Evolutionary conservation across 1,284 basidiomycete species (phyloP).

Genomic region (Microbotryum saponariae): DNA sequence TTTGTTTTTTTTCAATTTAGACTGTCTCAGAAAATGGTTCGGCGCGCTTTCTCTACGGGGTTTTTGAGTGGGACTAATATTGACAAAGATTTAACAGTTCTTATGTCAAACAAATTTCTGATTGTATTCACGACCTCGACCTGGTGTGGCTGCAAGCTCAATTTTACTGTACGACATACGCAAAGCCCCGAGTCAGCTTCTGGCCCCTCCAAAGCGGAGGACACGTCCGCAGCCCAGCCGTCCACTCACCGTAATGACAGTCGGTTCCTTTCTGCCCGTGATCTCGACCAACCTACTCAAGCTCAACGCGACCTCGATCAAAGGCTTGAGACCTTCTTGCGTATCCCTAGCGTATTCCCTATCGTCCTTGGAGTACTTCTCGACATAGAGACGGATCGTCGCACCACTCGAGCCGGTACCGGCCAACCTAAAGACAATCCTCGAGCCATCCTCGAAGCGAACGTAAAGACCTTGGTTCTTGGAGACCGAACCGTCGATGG

Average conservation of each 20-base stretch:
- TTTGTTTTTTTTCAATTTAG: too few species aligned
- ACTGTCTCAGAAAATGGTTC: too few species aligned
- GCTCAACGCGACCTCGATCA: constrained; percentile 87
- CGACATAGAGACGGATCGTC: constrained; percentile 52
- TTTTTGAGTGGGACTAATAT: too few species aligned
- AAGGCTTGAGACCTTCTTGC: constrained; percentile 80
- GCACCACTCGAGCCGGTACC: constrained; percentile 94
- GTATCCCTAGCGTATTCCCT: constrained; percentile 68
- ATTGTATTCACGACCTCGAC: too few species aligned
- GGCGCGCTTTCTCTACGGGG: too few species aligned
- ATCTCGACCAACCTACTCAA: constrained; percentile 77
- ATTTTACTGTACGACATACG: too few species aligned
- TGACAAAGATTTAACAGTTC: too few species aligned
- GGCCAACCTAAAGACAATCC: constrained; percentile 90
- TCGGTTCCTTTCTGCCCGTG: constrained; percentile 79
- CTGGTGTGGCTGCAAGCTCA: too few species aligned
- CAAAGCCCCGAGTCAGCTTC: too few species aligned
- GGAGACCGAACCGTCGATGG: constrained; percentile 80
- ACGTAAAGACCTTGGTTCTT: constrained; percentile 95
- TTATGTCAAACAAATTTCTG: too few species aligned
- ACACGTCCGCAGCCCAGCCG: neutral
- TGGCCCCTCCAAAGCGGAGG: too few species aligned
- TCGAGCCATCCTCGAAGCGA: constrained; percentile 79
- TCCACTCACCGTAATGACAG: constrained; percentile 81
- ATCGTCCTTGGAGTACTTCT: constrained; percentile 75